Base-by-base conservation (phyloP, 1,284 basidiomycete genomes). In the Puccinia polysora region DNA sequence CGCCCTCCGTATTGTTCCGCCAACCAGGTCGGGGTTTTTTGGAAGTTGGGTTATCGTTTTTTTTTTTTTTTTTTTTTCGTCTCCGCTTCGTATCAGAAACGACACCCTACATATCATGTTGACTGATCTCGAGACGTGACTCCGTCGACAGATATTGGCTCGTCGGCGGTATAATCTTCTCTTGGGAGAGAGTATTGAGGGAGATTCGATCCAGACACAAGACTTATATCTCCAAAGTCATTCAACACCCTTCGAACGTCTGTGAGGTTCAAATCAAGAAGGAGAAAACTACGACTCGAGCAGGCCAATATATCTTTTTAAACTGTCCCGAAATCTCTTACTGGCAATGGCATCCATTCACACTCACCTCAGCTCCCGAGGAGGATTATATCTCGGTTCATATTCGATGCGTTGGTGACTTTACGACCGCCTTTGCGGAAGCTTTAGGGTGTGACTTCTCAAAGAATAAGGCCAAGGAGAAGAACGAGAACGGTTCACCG, bases 341-440 rank as follows among this genome's bases (percentile, higher is more conserved):
- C 82, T 93, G 89, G 84, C 90, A 94, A 78, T 95, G 91, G 89
- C 90, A 94, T 79, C 91, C 91, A 25, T 93, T 93, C 83, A 93
- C 90, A 18, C 85, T 94, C 75, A 93, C 89, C 28, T 77, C 75
- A 5, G 90, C 90, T 0, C 90, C 90, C 1, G 90, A 92, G 79
- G 90, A 92, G 79, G 90, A 92, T 77, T 93, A 91, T 79, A 86
- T 93, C 75, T 91, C 89, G 0, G 85, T 94, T 18, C 91, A 95
- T 79, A 88, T 95, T 77, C 88, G 91, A 73, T 67, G 40, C 55
- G 88, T 84, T 23, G 91, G 91, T 36, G 89, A 94, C 80, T 95
- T 91, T 79, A 94, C 91, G 0, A 81, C 79, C n/a, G 80, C 86
- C 0, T 83, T 94, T 32, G 86, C 90, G 49, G 86, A 87, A 77